Conservation (phyloP, 1,139 yeast genomes). For the Kodamaea arcana region DNA sequence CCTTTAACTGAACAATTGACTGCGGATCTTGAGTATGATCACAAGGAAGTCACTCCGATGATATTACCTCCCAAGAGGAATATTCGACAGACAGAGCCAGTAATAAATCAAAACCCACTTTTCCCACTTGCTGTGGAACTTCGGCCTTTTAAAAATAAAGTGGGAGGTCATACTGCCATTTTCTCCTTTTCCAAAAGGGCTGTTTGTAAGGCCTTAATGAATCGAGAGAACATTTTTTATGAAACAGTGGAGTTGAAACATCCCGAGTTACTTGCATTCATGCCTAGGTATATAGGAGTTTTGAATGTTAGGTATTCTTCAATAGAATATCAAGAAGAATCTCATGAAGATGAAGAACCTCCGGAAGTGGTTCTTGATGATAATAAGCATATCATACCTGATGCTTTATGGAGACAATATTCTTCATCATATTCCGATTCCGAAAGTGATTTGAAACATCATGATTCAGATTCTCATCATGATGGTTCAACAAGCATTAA, state of each 20-base stretch:
- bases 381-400: slow-evolving; percentile 85
- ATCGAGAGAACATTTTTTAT: slow-evolving; percentile 87
- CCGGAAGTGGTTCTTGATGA: slow-evolving; percentile 88
- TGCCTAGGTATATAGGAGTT: slow-evolving; percentile 95
- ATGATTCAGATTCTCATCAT: background rate
- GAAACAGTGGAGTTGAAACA: slow-evolving; percentile 79
- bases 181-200: slow-evolving; percentile 88
- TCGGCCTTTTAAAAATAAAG: slow-evolving; percentile 84
- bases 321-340: slow-evolving; percentile 22
- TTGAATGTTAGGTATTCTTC: slow-evolving; percentile 79
- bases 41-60: too few species aligned
- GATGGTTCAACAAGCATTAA: slow-evolving; percentile 35
- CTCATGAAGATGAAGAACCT: slow-evolving; percentile 24
- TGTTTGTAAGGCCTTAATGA: slow-evolving; percentile 91
- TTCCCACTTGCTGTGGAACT: slow-evolving; percentile 78
- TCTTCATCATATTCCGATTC: slow-evolving; percentile 39
- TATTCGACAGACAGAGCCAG: background rate
- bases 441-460: background rate
- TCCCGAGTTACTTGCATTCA: slow-evolving; percentile 70
- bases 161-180: slow-evolving; percentile 98
- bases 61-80: background rate
- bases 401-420: slow-evolving; percentile 63
- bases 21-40: slow-evolving; percentile 38
- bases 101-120: slow-evolving; percentile 15
- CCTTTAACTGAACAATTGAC: slow-evolving; percentile 30